These are phyloP conservation scores for Camellia japonica DNA, from an alignment of 148 eudicot genomes.

Conservation along the genomic window DNA sequence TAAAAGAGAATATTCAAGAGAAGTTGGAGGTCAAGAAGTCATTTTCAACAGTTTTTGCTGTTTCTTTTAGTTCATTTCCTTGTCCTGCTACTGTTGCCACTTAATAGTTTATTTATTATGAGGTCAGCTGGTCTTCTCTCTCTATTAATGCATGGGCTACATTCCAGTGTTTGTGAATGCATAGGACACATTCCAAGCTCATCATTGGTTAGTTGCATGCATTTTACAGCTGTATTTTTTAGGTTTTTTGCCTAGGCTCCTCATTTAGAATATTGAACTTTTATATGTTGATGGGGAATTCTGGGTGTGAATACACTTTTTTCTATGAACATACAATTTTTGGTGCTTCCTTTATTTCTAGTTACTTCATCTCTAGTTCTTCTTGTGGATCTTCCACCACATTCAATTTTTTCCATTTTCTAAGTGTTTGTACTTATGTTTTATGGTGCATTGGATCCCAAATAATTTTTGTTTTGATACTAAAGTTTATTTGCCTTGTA, in stretches of 20 bases:
- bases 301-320: background rate
- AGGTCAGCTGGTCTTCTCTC: background rate
- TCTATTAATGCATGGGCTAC: background rate
- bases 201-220: background rate
- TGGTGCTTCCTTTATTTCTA: background rate
- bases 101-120: background rate
- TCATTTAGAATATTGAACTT: background rate
- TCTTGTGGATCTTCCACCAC: background rate
- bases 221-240: background rate
- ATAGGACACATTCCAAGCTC: background rate
- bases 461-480: background rate
- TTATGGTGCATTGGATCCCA: background rate
- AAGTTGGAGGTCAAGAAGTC: too few species aligned
- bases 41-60: background rate
- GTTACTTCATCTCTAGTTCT: slow-evolving; percentile 1
- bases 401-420: background rate
- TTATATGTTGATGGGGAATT: background rate
- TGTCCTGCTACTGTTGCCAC: background rate
- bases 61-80: background rate
- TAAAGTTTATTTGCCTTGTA: slow-evolving; percentile 1
- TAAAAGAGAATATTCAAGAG: too few species aligned
- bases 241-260: background rate
- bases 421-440: background rate
- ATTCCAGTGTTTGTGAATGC: slow-evolving; percentile 8
- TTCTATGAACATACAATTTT: background rate